Evolutionary conservation across 164 flowering plant species (phyloP), one percentile per base, ranked within the genome.

Genomic region (Magnolia changhungtana): DNA sequence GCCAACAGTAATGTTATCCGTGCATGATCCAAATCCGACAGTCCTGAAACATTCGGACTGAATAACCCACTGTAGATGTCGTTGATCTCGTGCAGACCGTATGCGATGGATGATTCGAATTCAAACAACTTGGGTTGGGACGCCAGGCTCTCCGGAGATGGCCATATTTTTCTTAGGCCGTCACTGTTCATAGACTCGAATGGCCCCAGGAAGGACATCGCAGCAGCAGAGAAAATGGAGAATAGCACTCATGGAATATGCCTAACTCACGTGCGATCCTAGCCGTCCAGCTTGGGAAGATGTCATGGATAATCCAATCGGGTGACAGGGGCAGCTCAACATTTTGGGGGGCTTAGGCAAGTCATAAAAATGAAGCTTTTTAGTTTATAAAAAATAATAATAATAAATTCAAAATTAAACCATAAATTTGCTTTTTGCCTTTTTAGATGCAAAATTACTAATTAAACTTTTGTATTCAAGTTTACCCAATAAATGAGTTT

Each of bases 61-160:
- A 51, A n/a, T 19, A 31, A 19, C 13, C 29, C 61, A 5, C 2
- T 3, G 66, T 19, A 20, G 1, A 73, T 13, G 5, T 6, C 8
- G 1, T 18, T 20, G n/a, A 76, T 77, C 64, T 83, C 85, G 58
- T 69, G 70, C n/a, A 27, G 80, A 20, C 69, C 72, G 66, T 49
- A 71, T 29, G 79, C 71, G 9, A 83, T 74, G 0, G 73, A 76
- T 0, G 87, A 58, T 0, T 80, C 74, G 59, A 86, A 86, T 0
- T 84, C 76, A 20, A 85, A 61, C 90, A 89, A 89, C 50, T 77
- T 68, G 2, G 89, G 86, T 0, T 78, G 76, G 0, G 50, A 68
- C n/a, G 80, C 79, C 74, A 75, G 7, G n/a, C 7, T 65, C 24
- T 20, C 21, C 65, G 23, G 21, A 11, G 29, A 59, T 3, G 67